Percentiles rank a stretch among this genome's conserved stretches.
These are phyloP conservation scores for Avena insularis DNA, from an alignment of 176 grass and related monocot genomes.

Conservation along the genomic window DNA sequence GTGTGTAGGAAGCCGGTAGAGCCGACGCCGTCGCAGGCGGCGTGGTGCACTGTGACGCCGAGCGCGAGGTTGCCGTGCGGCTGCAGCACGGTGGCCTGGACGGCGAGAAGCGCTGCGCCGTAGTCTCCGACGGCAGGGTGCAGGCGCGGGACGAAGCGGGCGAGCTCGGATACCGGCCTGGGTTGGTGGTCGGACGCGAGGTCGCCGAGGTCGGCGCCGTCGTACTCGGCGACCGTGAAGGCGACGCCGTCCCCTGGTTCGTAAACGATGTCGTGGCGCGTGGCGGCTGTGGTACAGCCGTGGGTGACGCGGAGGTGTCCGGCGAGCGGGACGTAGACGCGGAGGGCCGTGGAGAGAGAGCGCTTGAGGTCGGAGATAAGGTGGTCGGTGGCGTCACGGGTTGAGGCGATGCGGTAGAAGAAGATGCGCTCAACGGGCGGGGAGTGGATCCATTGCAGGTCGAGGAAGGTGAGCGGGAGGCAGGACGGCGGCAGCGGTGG, in stretches of 20 bases:
- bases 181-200: not conserved
- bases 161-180: constrained; percentile 34
- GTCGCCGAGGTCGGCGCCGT: constrained; percentile 15
- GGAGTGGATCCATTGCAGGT: constrained; percentile 37
- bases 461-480: constrained; percentile 48
- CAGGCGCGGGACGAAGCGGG: constrained; percentile 24
- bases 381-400: not conserved
- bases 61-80: constrained; percentile 37
- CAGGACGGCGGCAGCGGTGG: not conserved
- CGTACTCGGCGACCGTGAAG: constrained; percentile 31
- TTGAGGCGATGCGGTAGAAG: constrained; percentile 29
- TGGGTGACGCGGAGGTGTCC: constrained; percentile 15
- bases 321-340: constrained; percentile 42
- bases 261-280: constrained; percentile 43
- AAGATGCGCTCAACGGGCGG: constrained; percentile 48
- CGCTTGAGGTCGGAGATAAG: constrained; percentile 36
- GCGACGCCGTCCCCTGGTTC: constrained; percentile 35
- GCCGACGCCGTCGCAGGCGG: constrained; percentile 41
- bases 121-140: not conserved
- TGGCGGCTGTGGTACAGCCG: not conserved
- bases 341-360: constrained; percentile 42
- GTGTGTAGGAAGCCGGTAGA: constrained; percentile 47
- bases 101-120: constrained; percentile 31
- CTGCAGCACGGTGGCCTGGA: constrained; percentile 47
- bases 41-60: constrained; percentile 46